phyloP scores from a whole-genome alignment of 352 stramenopile species.

The Phytophthora colocasiae region DNA sequence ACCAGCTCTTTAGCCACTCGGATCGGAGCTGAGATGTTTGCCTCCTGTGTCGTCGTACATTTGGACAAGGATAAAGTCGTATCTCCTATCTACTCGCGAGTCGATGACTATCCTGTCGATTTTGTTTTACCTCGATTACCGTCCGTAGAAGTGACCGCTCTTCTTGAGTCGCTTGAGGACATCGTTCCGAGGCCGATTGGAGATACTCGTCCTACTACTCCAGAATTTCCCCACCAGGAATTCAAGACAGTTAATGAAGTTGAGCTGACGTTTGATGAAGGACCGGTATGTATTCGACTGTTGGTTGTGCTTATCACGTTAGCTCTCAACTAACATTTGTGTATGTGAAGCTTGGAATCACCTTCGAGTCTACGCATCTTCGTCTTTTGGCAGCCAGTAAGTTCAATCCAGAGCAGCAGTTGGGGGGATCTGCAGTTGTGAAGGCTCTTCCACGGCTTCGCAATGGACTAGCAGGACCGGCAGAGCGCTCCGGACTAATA shows the following conservation, averaged over 20 bases:
- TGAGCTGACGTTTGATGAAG: constrained; percentile 72
- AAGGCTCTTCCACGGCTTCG: constrained; percentile 69
- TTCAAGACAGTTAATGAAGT: constrained; percentile 48
- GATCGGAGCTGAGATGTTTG: constrained; percentile 76
- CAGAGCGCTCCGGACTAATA: constrained; percentile 63
- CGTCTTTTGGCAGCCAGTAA: constrained; percentile 65
- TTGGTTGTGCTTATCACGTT: neutral
- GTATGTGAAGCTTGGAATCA: constrained; percentile 69
- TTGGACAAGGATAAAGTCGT: constrained; percentile 88
- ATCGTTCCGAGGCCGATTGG: constrained; percentile 54
- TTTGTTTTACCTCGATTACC: constrained; percentile 61
- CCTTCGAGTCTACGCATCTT: constrained; percentile 78
- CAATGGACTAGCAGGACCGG: constrained; percentile 65
- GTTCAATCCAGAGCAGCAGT: constrained; percentile 46
- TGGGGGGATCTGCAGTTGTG: constrained; percentile 66
- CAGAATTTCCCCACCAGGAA: constrained; percentile 12
- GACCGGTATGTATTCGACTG: constrained; percentile 50
- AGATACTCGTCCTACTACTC: neutral
- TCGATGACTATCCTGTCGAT: constrained; percentile 61
- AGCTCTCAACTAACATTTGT: too few relatives aligned
- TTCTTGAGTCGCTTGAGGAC: constrained; percentile 44
- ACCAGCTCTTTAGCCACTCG: constrained; percentile 82
- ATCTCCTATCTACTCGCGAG: constrained; percentile 63
- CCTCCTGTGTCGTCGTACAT: constrained; percentile 84
- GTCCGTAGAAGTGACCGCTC: constrained; percentile 47